Base-by-base conservation (phyloP, 1,284 basidiomycete species). In the Papiliotrema nemorosa region DNA sequence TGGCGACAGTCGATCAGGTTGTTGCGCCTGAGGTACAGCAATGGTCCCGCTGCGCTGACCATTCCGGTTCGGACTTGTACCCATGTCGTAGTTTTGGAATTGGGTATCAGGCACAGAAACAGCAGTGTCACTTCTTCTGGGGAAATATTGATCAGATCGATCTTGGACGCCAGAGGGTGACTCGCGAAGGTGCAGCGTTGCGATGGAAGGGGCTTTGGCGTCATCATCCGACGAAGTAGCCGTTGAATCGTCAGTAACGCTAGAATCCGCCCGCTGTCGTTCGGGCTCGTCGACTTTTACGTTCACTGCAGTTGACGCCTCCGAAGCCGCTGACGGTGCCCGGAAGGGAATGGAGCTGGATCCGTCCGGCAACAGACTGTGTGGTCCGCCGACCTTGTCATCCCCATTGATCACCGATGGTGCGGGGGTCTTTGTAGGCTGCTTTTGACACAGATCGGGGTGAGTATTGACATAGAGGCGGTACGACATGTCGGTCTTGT, bases 401-500 rank as follows among this genome's bases (percentile, higher is more conserved):
- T 47, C 26, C 9, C 69, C 70, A 47, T 70, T 70, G 25, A 50
- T 46, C 14, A 70, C 38, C 5, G 64, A 64, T 4, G 71, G 71
- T 2, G 68, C 69, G 6, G 69, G 69, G 16, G 67, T 73, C 50
- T 63, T 67, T 14, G 63, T 59, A 24, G 65, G 53, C 13, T 67
- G 69, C 54, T 73, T 74, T 22, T 77, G 77, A 55, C 84, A 84
- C 42, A 93, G 78, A 69, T 96, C 90, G 9, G 91, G 91, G 69
- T 96, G 91, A 24, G 92, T 88, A 60, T 86, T 82, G 60, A 97
- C 86, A 68, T 96, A 99, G 7, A 90, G 84, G 55, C 86, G 82
- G 79, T 90, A 98, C 68, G 85, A 88, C 47, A 88, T 83, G 69
- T 98, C 96, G 27, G 84, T 84, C 81, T 96, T 96, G 65, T 85